Percentiles rank a stretch among this genome's conserved stretches.
phyloP scores from a whole-genome alignment of 192 early-diverging fungal species.

The Rhizophlyctis rosea region DNA sequence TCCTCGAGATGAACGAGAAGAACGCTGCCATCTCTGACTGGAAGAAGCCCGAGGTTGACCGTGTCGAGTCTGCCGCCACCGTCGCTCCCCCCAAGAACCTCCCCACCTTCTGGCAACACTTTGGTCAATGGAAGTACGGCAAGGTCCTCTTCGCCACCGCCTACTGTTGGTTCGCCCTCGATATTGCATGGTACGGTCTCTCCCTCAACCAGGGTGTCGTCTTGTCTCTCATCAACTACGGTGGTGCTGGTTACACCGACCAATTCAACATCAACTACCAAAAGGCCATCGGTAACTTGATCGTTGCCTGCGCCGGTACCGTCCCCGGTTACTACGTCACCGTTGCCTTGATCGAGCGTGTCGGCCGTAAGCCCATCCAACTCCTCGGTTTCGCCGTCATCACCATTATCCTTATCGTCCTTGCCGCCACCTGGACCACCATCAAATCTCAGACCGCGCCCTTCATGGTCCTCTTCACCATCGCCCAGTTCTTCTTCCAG shows the following conservation, averaged over 20 bases:
- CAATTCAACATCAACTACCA: slow-evolving; percentile 26
- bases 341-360: slow-evolving; percentile 80
- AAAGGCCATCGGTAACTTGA: slow-evolving; percentile 80
- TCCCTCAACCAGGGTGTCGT: slow-evolving; percentile 25
- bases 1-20: slow-evolving; percentile 24
- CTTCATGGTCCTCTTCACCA: slow-evolving; percentile 47
- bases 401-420: slow-evolving; percentile 66
- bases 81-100: slow-evolving; percentile 14
- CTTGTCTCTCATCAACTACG: slow-evolving; percentile 23
- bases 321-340: slow-evolving; percentile 96
- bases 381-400: slow-evolving; percentile 82
- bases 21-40: slow-evolving; percentile 21
- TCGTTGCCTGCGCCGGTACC: slow-evolving; percentile 64
- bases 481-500: slow-evolving; percentile 74
- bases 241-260: slow-evolving; percentile 9
- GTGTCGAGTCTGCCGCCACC: too few species aligned
- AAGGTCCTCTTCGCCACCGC: slow-evolving; percentile 64
- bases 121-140: slow-evolving; percentile 74
- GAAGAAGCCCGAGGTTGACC: neutral
- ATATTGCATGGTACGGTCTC: slow-evolving; percentile 51
- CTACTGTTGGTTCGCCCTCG: slow-evolving; percentile 48
- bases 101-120: slow-evolving; percentile 50
- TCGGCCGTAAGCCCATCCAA: slow-evolving; percentile 93
- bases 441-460: slow-evolving; percentile 14
- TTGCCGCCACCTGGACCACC: slow-evolving; percentile 30